These are phyloP conservation scores for Anisodus tanguticus DNA, from an alignment of 257 asterid genomes.

Conservation along the genomic window DNA sequence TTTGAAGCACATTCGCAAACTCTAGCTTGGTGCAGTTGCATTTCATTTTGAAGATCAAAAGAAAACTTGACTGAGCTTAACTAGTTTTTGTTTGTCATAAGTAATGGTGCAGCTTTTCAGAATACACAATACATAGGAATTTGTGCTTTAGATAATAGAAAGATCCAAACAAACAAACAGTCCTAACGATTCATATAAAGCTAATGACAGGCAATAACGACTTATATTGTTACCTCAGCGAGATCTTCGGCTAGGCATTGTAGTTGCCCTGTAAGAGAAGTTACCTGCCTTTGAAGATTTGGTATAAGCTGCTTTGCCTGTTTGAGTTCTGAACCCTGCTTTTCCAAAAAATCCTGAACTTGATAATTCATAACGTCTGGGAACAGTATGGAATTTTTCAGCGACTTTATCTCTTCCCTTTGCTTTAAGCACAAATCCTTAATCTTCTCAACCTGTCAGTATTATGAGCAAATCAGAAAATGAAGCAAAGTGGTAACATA, in stretches of 20 bases:
- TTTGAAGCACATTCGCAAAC: neutral
- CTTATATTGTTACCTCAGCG: slow-evolving; percentile 68
- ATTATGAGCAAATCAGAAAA: slow-evolving; percentile 4
- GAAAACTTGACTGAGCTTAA: neutral
- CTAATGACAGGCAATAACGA: neutral
- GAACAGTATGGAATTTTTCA: slow-evolving; percentile 75
- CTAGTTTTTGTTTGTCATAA: neutral
- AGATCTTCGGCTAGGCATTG: slow-evolving; percentile 91
- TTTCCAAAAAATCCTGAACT: slow-evolving; percentile 64
- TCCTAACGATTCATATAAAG: neutral
- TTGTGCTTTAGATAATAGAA: neutral
- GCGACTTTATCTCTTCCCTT: slow-evolving; percentile 91
- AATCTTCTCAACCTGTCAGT: slow-evolving; percentile 80
- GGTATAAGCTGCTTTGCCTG: slow-evolving; percentile 95
- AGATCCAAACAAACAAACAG: neutral
- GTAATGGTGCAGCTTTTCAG: neutral
- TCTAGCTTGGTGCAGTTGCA: slow-evolving; percentile 7
- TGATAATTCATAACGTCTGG: slow-evolving; percentile 77
- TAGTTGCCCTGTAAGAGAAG: slow-evolving; percentile 89
- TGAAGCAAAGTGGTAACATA: neutral
- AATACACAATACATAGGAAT: neutral
- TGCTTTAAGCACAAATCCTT: slow-evolving; percentile 95
- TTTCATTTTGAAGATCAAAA: neutral
- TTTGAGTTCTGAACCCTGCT: slow-evolving; percentile 75
- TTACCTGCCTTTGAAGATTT: slow-evolving; percentile 86